Evolutionary conservation across 805 yeast genomes (phyloP).

Genomic region (Saccharomycopsis fermentans): DNA sequence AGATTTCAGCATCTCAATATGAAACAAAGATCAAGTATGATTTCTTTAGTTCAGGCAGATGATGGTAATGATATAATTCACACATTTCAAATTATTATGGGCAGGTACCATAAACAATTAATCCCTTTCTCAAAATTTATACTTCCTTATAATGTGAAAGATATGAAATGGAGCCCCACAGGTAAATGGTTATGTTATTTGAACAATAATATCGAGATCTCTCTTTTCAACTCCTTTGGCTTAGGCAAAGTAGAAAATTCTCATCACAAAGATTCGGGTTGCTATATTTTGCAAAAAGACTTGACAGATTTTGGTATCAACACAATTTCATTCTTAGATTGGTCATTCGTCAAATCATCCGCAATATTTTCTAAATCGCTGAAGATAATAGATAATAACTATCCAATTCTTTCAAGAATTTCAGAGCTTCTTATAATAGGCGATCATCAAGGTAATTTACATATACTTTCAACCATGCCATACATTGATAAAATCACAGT

Average conservation of each 20-base stretch:
- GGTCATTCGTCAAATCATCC: not conserved
- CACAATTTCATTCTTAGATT: not conserved
- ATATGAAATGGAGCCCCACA: constrained; percentile 8
- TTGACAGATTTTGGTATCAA: not conserved
- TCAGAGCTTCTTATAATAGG: constrained; percentile 12
- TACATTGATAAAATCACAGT: not conserved
- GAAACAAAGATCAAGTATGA: not conserved
- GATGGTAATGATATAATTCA: constrained; percentile 3
- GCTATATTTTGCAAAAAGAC: not conserved
- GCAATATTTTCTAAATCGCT: not conserved
- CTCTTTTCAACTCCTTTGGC: constrained; percentile 8
- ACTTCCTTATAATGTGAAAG: not conserved
- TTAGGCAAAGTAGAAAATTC: constrained; percentile 3
- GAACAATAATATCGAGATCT: not conserved
- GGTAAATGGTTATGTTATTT: constrained; percentile 13
- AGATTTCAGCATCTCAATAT: not conserved
- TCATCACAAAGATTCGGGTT: not conserved
- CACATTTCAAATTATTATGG: not conserved
- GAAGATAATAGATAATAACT: constrained; percentile 6
- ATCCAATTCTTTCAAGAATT: constrained; percentile 1
- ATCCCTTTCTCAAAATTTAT: constrained; percentile 3
- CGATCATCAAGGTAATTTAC: constrained; percentile 7
- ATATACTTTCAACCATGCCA: constrained; percentile 4
- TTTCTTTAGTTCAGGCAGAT: constrained; percentile 3
- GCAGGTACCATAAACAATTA: not conserved